phyloP scores from a whole-genome alignment of 345 rosid genomes.

The Capsella bursapastoris region DNA sequence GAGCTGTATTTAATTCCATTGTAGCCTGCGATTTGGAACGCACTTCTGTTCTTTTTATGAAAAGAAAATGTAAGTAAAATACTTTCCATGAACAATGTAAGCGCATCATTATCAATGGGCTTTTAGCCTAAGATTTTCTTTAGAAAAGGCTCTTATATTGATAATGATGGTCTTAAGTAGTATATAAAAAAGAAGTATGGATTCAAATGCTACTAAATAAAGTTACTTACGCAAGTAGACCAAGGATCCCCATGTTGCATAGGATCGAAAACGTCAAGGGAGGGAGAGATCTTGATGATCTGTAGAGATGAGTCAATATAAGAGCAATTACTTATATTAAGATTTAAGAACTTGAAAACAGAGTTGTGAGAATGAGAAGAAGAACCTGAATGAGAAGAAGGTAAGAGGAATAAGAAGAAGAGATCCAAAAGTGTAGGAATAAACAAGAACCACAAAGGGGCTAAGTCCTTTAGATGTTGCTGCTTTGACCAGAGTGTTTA shows the following conservation, averaged over 20 bases:
- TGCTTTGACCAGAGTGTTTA: constrained; percentile 45
- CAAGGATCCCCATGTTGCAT: constrained; percentile 37
- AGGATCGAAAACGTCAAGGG: constrained; percentile 38
- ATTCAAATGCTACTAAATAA: constrained; percentile 2
- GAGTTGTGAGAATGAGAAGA: constrained; percentile 22
- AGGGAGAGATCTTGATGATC: constrained; percentile 44
- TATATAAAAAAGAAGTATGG: background rate
- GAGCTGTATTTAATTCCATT: constrained; percentile 47
- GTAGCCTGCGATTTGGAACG: constrained; percentile 24
- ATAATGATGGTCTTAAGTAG: no score
- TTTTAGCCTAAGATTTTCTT: no score
- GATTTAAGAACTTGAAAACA: background rate
- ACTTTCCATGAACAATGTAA: background rate
- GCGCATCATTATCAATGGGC: no score
- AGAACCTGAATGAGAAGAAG: constrained; percentile 40
- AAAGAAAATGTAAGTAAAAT: background rate
- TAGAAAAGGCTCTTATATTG: no score
- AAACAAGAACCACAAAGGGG: constrained; percentile 40
- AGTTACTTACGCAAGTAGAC: constrained; percentile 39
- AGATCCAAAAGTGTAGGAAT: constrained; percentile 38
- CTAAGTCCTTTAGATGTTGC: constrained; percentile 46
- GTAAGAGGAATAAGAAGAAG: constrained; percentile 44
- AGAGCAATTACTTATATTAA: background rate
- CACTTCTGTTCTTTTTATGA: constrained; percentile 25
- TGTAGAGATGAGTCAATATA: constrained; percentile 6